Conservation (phyloP, 257 asterid species). For the Osmanthus fragrans region DNA sequence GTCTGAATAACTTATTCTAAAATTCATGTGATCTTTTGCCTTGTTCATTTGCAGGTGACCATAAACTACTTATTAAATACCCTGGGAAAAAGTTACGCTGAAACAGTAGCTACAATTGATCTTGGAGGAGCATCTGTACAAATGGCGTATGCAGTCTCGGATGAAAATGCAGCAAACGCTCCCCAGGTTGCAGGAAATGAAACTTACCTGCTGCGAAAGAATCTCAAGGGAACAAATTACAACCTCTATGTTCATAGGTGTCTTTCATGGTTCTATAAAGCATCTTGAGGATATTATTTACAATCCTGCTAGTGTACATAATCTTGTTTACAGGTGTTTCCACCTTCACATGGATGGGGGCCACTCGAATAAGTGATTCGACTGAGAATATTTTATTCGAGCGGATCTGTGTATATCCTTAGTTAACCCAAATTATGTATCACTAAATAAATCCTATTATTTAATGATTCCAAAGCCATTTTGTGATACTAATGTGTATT, state of each 20-base stretch:
- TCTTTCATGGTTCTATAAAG: not conserved
- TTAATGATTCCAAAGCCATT: not conserved
- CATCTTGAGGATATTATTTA: too few relatives aligned
- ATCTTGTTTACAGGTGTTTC: too few relatives aligned
- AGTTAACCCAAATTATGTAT: too few relatives aligned
- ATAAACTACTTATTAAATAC: conserved; percentile 65
- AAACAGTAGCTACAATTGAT: conserved; percentile 70
- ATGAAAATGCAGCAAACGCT: conserved; percentile 33
- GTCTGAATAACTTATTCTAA: too few relatives aligned
- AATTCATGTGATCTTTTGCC: not conserved
- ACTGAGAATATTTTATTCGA: too few relatives aligned
- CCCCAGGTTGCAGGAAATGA: conserved; percentile 24
- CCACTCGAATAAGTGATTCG: too few relatives aligned
- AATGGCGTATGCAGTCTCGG: conserved; percentile 58
- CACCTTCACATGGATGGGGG: too few relatives aligned
- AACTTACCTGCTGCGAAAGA: conserved; percentile 29
- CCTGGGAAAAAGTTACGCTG: conserved; percentile 43
- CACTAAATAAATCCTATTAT: too few relatives aligned
- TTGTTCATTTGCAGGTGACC: conserved; percentile 43
- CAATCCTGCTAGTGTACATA: too few relatives aligned
- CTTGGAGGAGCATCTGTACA: conserved; percentile 79
- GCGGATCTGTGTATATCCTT: too few relatives aligned
- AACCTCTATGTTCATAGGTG: conserved; percentile 57
- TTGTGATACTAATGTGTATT: too few relatives aligned
- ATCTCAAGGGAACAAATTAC: conserved; percentile 33